Base-by-base conservation (phyloP, 164 flowering plant genomes). In the Magnolia changhungtana region DNA sequence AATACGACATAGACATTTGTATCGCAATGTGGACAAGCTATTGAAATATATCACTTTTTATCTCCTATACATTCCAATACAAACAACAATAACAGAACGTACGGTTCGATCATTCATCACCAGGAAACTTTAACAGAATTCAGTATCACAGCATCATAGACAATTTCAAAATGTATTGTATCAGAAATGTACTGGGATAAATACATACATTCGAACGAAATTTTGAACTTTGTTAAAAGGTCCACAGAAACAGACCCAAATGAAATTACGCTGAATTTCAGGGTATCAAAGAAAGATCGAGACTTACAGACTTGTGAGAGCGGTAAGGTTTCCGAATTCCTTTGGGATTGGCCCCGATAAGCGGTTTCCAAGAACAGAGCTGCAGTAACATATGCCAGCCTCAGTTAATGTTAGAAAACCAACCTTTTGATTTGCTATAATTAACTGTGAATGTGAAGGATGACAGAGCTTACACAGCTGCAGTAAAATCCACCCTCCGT, bases 321-420 rank as follows among this genome's bases (percentile, higher is more conserved):
- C 80, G 50, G 84, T 83, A 27, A 93, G 82, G 72, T 78, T 75
- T 45, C 73, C 77, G 27, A 81, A 37, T 21, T 76, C 81, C 72
- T 58, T 65, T 19, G 83, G 83, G 63, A 81, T 69, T 11, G 74
- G 2, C 64, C 83, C 83, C 8, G 79, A 68, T 73, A 81, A 52
- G 69, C 78, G 79, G 59, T 81, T 80, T 23, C 77, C 92, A 29
- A 78, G 72, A 66, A 91, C 66, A 75, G 89, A 81, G 76, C 98
- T 93, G 91, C 83, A 87, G 5, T 14, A 69, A 19, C 8, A 27
- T 21, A 7, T 7, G 24, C 68, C 20, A 24, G 7, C 14, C 14
- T 66, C 52, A 7, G 58, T 74, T 66, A 72, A 61, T 66, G n/a
- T 68, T 8, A 73, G 45, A 51, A 63, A 69, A 49, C 4, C n/a